Evolutionary conservation across 345 rosid genomes (phyloP), one percentile per base, ranked within the genome.

Genomic region (Tarenaya hassleriana): DNA sequence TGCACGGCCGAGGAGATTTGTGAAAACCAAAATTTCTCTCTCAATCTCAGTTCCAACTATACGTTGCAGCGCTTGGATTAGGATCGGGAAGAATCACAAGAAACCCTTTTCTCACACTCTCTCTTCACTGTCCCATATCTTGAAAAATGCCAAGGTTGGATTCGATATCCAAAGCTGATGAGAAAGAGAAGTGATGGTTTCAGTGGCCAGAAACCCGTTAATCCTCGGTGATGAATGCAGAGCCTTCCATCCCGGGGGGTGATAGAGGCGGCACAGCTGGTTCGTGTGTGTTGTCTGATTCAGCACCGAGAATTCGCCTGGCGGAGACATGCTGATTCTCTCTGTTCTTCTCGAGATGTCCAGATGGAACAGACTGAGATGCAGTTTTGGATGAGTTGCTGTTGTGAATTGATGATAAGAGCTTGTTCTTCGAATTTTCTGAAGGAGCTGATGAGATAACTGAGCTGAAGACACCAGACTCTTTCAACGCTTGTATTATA

Each of bases 261-360:
- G 98, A 72, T 45, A 62, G 47, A 12, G 95, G 98, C 46, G 96
- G 98, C 56, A 84, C 55, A n/a, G 98, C 95, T 12, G 62, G 52
- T 15, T 46, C 74, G 34, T 69, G 54, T 31, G 47, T 66, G 55
- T 53, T 41, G 9, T 39, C 46, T 15, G 61, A 58, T 41, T 60
- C 70, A 29, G 63, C 10, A 21, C 60, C 78, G 57, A 84, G 68
- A 50, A 77, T 68, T 69, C 63, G 81, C 66, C 96, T 79, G 46
- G 70, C 81, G 32, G 87, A 60, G 60, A 39, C 41, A 11, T 73
- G 79, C 55, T 73, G 66, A 31, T 52, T 34, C 61, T 77, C 78
- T 37, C 44, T 62, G 47, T 61, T 63, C 50, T 68, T 72, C 41
- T 75, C 80, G 16, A 68, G 50, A 71, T 78, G 78, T 41, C 78